phyloP scores from a whole-genome alignment of 164 flowering plant genomes.

The Stephania cephalantha region DNA sequence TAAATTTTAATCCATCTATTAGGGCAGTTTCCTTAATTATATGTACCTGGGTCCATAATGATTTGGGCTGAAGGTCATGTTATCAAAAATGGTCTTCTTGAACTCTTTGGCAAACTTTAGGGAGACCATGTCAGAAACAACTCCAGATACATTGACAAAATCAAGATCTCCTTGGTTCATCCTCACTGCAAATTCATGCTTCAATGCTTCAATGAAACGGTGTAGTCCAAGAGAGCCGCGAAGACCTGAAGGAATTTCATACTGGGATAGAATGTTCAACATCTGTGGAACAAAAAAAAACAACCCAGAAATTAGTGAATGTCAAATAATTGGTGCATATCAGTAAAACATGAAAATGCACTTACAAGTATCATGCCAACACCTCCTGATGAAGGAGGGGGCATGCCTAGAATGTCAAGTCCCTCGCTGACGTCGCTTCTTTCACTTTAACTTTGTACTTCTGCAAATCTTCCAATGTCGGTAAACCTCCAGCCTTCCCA shows the following conservation, averaged over 20 bases:
- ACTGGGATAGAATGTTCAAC: conserved; percentile 47
- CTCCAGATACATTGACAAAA: conserved; percentile 33
- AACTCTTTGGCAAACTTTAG: conserved; percentile 42
- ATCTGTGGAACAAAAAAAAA: conserved; percentile 27
- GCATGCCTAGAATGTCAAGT: conserved; percentile 41
- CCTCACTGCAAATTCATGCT: conserved; percentile 45
- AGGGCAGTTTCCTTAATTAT: not conserved
- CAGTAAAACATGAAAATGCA: not conserved
- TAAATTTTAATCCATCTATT: not conserved
- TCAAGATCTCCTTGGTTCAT: conserved; percentile 78
- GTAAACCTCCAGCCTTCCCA: conserved; percentile 37
- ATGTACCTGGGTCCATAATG: conserved; percentile 47
- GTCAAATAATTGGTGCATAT: not conserved
- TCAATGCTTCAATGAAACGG: conserved; percentile 51
- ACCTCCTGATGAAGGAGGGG: conserved; percentile 59
- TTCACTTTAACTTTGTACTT: conserved; percentile 37
- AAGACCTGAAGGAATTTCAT: conserved; percentile 23
- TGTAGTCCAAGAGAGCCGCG: conserved; percentile 44
- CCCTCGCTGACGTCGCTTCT: conserved; percentile 31
- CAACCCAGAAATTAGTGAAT: not conserved
- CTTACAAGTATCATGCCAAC: conserved; percentile 45
- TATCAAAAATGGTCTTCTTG: conserved; percentile 41
- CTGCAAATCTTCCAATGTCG: conserved; percentile 43
- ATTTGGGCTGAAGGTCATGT: conserved; percentile 37
- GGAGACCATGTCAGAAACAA: conserved; percentile 53